Evolutionary conservation across 73 alveolate genomes (phyloP).

Genomic region (Effrenium voratum): DNA sequence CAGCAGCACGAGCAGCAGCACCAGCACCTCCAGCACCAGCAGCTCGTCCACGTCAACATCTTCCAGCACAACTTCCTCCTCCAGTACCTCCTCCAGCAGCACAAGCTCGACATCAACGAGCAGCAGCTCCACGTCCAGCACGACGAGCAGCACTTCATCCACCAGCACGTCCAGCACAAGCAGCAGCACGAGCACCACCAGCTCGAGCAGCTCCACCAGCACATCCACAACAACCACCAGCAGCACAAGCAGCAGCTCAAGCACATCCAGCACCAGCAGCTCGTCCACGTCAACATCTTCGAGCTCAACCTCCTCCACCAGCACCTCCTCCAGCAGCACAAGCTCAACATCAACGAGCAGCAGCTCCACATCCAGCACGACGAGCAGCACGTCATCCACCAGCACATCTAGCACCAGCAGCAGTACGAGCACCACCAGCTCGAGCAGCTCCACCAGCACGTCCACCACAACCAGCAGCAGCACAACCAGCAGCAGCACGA

Average conservation of each 20-base stretch:
- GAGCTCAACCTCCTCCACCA: background rate
- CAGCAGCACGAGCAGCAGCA: slow-evolving; percentile 5
- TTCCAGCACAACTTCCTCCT: slow-evolving; percentile 9
- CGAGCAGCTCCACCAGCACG: slow-evolving; percentile 26
- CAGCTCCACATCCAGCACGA: background rate
- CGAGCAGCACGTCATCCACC: background rate
- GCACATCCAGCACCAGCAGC: background rate
- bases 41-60: background rate
- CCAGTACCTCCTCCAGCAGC: slow-evolving; percentile 25
- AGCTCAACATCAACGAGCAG: background rate
- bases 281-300: slow-evolving; percentile 5
- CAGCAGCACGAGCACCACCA: background rate
- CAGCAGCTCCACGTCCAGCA: background rate
- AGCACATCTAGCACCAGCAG: slow-evolving; percentile 43
- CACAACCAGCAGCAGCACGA: background rate
- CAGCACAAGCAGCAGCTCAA: background rate
- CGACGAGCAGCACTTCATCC: background rate
- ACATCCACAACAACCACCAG: background rate
- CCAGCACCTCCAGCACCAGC: slow-evolving; percentile 33
- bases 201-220: background rate
- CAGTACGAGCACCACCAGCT: background rate
- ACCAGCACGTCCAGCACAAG: slow-evolving; percentile 10
- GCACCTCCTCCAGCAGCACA: background rate
- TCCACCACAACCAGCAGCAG: background rate
- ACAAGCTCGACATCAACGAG: background rate